Evolutionary conservation across 345 rosid genomes (phyloP), one percentile per base, ranked within the genome.

Genomic region (Orychophragmus violaceus): DNA sequence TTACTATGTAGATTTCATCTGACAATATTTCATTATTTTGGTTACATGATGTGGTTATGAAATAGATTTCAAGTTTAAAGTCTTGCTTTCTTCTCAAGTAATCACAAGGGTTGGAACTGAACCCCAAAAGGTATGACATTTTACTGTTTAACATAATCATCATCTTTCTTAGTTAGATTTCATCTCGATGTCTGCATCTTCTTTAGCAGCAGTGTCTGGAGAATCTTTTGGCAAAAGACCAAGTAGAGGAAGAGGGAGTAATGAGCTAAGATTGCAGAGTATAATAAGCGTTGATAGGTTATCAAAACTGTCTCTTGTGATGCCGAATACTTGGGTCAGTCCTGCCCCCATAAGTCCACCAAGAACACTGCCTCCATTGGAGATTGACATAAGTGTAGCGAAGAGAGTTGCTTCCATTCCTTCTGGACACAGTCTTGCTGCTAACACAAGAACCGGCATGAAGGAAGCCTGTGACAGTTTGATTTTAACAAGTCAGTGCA

Each of bases 321-420:
- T 77, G 44, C 97, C 97, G 13, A 91, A 85, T 28, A 82, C 58
- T 79, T 86, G 91, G 18, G 95, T 91, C 74, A 91, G 77, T 35
- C 88, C 93, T 45, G 96, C 97, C 16, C 96, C 97, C 11, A 95
- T 77, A 35, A 95, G 80, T 37, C 97, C 97, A 33, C 97, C 99
- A 0, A 91, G 78, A 41, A 95, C 93, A 36, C 96, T 84, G 50
- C 97, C 93, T 72, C 87, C 97, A 53, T 95, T 95, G 6, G 94
- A 87, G 74, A 91, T 79, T 48, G 97, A 95, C 97, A 95, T 89
- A 52, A 91, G 91, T 10, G 97, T 95, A 1, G 97, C 97, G 37
- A 95, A 94, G 11, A 91, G 91, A 13, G 96, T 95, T 59, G 96
- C 97, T 75, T 95, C 97, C 96, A 95, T 89, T 74, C 97, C 97